phyloP scores from a whole-genome alignment of 2,329 filamentous ascomycete species.

The Acephala macrosclerotiorum region DNA sequence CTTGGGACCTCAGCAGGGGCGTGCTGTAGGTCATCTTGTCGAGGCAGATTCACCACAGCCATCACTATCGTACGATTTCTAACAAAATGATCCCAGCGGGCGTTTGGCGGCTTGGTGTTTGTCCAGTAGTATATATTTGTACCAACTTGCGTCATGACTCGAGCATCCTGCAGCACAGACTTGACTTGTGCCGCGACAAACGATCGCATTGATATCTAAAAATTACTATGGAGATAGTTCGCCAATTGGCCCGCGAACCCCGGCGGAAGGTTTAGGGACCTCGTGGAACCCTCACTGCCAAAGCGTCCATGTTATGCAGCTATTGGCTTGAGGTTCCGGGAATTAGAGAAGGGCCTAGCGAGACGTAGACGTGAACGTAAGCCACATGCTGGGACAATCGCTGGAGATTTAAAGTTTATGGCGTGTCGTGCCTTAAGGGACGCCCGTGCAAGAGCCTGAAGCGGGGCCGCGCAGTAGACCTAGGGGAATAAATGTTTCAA shows the following conservation, averaged over 20 bases:
- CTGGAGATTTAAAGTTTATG: not conserved
- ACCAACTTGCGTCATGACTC: constrained; percentile 5
- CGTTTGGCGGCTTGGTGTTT: not conserved
- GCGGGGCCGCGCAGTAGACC: not conserved
- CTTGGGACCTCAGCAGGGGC: constrained; percentile 45
- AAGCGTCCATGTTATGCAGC: not conserved
- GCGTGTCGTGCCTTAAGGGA: not conserved
- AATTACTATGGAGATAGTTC: not conserved
- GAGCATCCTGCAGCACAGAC: constrained; percentile 8
- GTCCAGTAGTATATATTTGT: constrained; percentile 6
- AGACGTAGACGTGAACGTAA: not conserved
- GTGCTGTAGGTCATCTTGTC: constrained; percentile 11
- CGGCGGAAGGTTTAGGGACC: not conserved
- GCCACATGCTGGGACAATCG: not conserved
- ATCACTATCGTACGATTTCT: constrained; percentile 14
- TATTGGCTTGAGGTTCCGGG: not conserved
- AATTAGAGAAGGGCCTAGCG: not conserved
- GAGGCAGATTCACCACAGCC: constrained; percentile 5
- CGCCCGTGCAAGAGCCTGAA: not conserved
- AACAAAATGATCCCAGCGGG: not conserved
- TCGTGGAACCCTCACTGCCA: not conserved
- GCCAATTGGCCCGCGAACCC: not conserved
- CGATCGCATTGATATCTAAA: not conserved
- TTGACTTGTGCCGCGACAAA: not conserved
- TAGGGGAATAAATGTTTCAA: too few species aligned